Conservation (phyloP, 371 early-diverging fungal species). For the Nematocida sp. region DNA sequence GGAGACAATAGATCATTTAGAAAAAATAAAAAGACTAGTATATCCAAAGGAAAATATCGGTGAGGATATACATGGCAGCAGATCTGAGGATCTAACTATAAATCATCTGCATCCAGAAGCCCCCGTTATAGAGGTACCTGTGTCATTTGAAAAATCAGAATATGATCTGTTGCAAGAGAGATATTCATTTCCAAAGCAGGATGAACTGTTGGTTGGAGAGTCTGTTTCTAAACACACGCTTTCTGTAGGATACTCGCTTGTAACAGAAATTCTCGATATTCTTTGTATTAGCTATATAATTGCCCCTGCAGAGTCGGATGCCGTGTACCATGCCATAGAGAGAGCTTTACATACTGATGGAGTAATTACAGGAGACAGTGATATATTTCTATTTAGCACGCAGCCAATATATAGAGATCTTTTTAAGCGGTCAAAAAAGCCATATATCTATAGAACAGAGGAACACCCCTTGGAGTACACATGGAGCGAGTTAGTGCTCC, state of each 20-base stretch:
- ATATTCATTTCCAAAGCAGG: conserved; percentile 13
- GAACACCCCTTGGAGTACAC: conserved; percentile 71
- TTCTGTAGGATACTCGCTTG: conserved; percentile 10
- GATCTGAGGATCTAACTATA: too few relatives aligned
- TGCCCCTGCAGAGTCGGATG: conserved; percentile 40
- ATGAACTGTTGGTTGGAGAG: conserved; percentile 5
- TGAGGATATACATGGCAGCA: neutral
- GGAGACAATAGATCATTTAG: conserved; percentile 1
- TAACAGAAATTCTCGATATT: conserved; percentile 30
- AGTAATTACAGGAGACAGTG: conserved; percentile 93
- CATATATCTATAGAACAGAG: conserved; percentile 70
- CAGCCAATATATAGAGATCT: conserved; percentile 82
- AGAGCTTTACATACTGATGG: conserved; percentile 70
- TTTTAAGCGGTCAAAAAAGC: conserved; percentile 79
- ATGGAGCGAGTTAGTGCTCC: conserved; percentile 73
- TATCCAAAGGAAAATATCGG: neutral
- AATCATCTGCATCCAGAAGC: too few relatives aligned
- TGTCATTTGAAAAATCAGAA: conserved; percentile 8
- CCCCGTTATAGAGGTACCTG: neutral
- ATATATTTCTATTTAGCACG: conserved; percentile 89
- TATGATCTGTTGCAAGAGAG: conserved; percentile 21
- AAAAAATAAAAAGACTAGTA: neutral
- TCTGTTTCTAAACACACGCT: conserved; percentile 21
- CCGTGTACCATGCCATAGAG: conserved; percentile 23
- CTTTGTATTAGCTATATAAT: conserved; percentile 33